These are phyloP conservation scores for Atalantia buxifolia DNA, from an alignment of 345 rosid genomes.

Conservation along the genomic window DNA sequence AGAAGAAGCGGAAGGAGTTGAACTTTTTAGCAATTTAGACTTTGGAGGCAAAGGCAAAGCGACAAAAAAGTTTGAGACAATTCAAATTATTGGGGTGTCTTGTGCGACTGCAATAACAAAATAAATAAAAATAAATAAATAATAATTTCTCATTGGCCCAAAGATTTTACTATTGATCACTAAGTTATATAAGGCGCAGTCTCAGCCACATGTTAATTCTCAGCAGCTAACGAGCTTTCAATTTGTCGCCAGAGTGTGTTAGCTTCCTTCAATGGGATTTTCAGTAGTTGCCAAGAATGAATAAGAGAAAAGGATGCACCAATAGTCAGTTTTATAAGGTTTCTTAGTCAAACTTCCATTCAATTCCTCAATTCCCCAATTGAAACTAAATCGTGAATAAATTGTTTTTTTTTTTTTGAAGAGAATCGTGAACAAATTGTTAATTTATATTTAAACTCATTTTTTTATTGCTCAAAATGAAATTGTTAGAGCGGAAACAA, in stretches of 20 bases:
- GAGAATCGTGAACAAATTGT: background rate
- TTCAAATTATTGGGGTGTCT: background rate
- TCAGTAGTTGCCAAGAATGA: too few species aligned
- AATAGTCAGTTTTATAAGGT: background rate
- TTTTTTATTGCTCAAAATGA: background rate
- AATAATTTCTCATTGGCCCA: background rate
- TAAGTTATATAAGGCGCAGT: background rate
- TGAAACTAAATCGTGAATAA: background rate
- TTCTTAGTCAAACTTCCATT: background rate
- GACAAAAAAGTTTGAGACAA: slow-evolving; percentile 8
- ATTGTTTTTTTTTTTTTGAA: too few species aligned
- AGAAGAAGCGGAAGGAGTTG: background rate
- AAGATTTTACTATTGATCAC: background rate
- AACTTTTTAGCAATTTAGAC: background rate
- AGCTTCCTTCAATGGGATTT: too few species aligned
- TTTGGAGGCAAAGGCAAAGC: background rate
- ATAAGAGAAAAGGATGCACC: background rate
- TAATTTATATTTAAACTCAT: background rate
- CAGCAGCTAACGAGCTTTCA: background rate
- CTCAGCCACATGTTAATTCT: background rate
- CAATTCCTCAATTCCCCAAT: background rate
- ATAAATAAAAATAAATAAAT: background rate
- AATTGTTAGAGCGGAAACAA: background rate
- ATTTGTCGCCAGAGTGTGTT: background rate
- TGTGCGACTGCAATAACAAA: background rate